Evolutionary conservation across 2,329 filamentous ascomycete species (phyloP), one percentile per base, ranked within the genome.

Genomic region (Xylariaceae sp.): DNA sequence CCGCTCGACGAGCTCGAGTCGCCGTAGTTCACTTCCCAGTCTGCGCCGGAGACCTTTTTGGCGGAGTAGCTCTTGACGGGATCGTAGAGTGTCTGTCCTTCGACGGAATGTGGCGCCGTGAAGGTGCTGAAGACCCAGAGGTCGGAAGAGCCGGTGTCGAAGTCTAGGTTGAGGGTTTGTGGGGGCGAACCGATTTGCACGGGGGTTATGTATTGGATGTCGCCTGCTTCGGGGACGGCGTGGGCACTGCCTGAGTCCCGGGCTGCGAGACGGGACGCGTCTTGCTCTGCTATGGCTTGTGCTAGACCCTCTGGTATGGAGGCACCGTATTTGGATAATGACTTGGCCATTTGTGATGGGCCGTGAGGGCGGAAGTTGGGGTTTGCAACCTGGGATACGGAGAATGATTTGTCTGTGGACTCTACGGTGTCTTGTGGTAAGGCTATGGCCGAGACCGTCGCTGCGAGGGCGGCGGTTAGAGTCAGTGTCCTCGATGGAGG

Each of bases 71-170:
- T 70, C 37, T 62, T 62, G 35, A 47, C 56, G 7, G 69, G 65
- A 50, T 66, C 62, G 59, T 73, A 73, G 39, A 64, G 56, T 7
- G 59, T 50, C 57, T 73, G 70, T n/a, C 68, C 68, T 30, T 61
- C 62, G 44, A 67, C 62, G 11, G 37, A 35, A 4, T 58, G 55
- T 17, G 59, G 54, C 1, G 53, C 15, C 8, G 66, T 65, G 57
- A 65, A 57, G 30, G 63, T 66, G 62, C 69, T 70, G 66, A 73
- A 73, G 23, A 73, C 71, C 71, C 71, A 73, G 7, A 73, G 66
- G 50, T 72, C 71, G 3, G 71, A 70, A 10, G 71, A 72, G 45
- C 71, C 71, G 5, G 70, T 68, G 61, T 73, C 71, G 54, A 73
- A 67, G 56, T 73, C 71, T 1, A 73, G 62, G 60, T 71, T 69